Evolutionary conservation across 108 stramenopile species (phyloP), one percentile per base, ranked within the genome.

Genomic region (Parmales sp.): DNA sequence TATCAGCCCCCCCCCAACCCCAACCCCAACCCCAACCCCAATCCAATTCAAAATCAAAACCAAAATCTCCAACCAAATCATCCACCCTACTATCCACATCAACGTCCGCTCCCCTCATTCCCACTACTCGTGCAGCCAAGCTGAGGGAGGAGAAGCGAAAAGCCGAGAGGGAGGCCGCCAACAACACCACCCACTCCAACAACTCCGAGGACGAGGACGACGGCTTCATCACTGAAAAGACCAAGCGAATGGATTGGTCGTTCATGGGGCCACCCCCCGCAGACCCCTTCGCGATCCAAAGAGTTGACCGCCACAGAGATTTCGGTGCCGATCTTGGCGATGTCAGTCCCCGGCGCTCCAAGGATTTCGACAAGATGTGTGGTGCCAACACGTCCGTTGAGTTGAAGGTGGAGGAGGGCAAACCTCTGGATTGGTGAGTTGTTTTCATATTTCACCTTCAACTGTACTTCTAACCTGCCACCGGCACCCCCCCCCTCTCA

Each of bases 371-470:
- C 13, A 11, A 34, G 11, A 60, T 19, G 54, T 34, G 13, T 34
- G 36, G 29, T 34, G 54, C 54, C 0, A 60, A 60, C 54, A 60
- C 13, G 54, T 11, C 20, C 54, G 20, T 20, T 1, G 54, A 60
- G 31, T 60, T 60, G 16, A 28, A 11, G 3, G 54, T 60, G 16
- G 54, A 60, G 31, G 3, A 4, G 4, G 54, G 54, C 29, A 60
- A 60, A 20, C 54, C 54, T 34, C 29, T 60, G 6, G 54, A 60
- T 20, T 60, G 54, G 54, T n/a, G n/a, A n/a, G n/a, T n/a, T n/a
- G n/a, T n/a, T n/a, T n/a, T n/a, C n/a, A n/a, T n/a, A n/a, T n/a
- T n/a, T n/a, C n/a, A n/a, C n/a, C n/a, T n/a, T n/a, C n/a, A n/a
- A n/a, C n/a, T n/a, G n/a, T n/a, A n/a, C n/a, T n/a, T n/a, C n/a